phyloP scores from a whole-genome alignment of 495 filamentous ascomycete genomes.

The Viridothelium virens region DNA sequence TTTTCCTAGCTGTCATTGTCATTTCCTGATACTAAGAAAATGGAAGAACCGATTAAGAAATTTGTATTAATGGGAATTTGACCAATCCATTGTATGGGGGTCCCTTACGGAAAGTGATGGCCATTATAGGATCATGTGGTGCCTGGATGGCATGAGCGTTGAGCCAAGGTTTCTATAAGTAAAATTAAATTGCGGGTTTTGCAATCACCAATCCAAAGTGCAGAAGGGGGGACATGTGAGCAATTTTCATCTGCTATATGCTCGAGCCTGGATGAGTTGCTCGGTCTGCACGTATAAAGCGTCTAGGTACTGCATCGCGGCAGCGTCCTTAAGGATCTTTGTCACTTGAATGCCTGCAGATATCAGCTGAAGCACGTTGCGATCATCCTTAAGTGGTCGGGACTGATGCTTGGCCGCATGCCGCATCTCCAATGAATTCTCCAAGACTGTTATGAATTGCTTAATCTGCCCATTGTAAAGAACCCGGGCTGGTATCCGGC shows the following conservation, averaged over 20 bases:
- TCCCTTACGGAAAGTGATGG: slow-evolving; percentile 5
- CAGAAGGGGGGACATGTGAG: not conserved
- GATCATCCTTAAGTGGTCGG: slow-evolving; percentile 78
- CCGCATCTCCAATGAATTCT: slow-evolving; percentile 38
- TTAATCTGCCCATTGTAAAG: slow-evolving; percentile 78
- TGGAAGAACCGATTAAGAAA: slow-evolving; percentile 8
- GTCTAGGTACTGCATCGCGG: slow-evolving; percentile 73
- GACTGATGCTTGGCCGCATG: slow-evolving; percentile 77
- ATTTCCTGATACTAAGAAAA: not conserved
- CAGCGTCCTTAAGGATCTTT: slow-evolving; percentile 74
- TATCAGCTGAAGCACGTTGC: slow-evolving; percentile 79
- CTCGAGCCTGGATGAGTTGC: slow-evolving; percentile 62
- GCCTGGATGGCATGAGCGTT: not conserved
- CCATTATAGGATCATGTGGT: slow-evolving; percentile 6
- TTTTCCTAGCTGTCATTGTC: not conserved
- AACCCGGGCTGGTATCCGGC: slow-evolving; percentile 72
- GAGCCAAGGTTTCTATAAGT: slow-evolving; percentile 1
- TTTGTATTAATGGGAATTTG: slow-evolving; percentile 8
- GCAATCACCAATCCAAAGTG: slow-evolving; percentile 1
- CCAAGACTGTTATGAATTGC: slow-evolving; percentile 28
- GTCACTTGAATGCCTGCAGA: slow-evolving; percentile 80
- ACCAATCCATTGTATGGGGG: slow-evolving; percentile 12
- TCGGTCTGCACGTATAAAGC: slow-evolving; percentile 64
- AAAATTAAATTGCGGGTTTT: not conserved
- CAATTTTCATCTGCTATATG: slow-evolving; percentile 9